Percentiles rank a stretch among this genome's conserved stretches.
Evolutionary conservation across 164 flowering plant species (phyloP).

Genomic region (Vitis vinifera): DNA sequence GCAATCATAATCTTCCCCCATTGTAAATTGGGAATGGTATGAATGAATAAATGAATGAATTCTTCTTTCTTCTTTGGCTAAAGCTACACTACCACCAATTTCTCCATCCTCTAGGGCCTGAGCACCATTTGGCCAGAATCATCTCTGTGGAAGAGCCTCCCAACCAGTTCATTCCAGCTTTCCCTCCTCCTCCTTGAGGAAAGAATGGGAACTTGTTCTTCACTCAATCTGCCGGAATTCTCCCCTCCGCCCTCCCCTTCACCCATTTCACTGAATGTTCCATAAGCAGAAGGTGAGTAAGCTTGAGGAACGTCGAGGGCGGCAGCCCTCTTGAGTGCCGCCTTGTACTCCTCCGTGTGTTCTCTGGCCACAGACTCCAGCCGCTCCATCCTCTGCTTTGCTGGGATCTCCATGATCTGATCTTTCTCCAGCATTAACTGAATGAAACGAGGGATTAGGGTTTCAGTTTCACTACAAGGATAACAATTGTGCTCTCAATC

Average conservation of each 20-base stretch:
- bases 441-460: not conserved
- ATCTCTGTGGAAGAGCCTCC: constrained; percentile 50
- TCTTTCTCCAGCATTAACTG: constrained; percentile 64
- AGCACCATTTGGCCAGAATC: constrained; percentile 57
- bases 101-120: constrained; percentile 11
- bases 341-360: constrained; percentile 53
- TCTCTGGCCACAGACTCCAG: constrained; percentile 45
- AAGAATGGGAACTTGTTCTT: constrained; percentile 21
- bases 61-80: no score
- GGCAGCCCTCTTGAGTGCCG: constrained; percentile 59
- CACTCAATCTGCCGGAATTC: constrained; percentile 9
- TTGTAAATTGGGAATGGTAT: no score
- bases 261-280: constrained; percentile 48
- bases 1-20: no score
- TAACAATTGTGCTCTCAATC: not conserved
- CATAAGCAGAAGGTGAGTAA: constrained; percentile 56
- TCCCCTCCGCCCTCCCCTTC: constrained; percentile 10
- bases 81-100: no score
- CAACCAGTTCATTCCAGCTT: constrained; percentile 58
- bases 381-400: constrained; percentile 59
- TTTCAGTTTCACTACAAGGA: not conserved
- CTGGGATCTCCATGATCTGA: constrained; percentile 52
- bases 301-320: constrained; percentile 50
- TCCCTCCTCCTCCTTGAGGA: constrained; percentile 36
- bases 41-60: no score